Percentiles rank a stretch among this genome's conserved stretches.
Evolutionary conservation across 1,139 yeast species (phyloP).

Genomic region (Yamadazyma trypodendri): DNA sequence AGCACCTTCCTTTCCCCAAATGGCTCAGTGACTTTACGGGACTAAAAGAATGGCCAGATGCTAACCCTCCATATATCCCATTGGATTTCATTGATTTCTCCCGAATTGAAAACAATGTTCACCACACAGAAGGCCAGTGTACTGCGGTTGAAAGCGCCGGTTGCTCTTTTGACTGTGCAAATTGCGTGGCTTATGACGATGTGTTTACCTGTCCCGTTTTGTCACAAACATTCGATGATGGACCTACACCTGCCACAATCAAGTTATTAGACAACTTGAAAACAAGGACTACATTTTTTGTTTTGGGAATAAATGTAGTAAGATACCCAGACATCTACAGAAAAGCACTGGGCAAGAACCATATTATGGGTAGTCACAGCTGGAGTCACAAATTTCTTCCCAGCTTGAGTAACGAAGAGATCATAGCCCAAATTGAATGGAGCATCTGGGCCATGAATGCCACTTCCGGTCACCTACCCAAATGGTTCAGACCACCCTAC

Average conservation of each 20-base stretch:
- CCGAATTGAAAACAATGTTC: conserved; percentile 44
- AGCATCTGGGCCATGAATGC: conserved; percentile 98
- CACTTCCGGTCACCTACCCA: conserved; percentile 83
- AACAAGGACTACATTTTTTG: conserved; percentile 71
- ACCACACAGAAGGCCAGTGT: conserved; percentile 64
- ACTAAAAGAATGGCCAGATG: conserved; percentile 74
- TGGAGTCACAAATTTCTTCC: conserved; percentile 93
- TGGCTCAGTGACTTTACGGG: conserved; percentile 83
- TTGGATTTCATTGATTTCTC: conserved; percentile 64
- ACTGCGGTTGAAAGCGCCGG: conserved; percentile 38
- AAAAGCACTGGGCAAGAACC: conserved; percentile 59
- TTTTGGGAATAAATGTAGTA: conserved; percentile 78
- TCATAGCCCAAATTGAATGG: conserved; percentile 91
- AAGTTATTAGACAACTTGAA: conserved; percentile 53
- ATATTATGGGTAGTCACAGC: conserved; percentile 83
- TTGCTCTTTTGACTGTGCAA: conserved; percentile 85
- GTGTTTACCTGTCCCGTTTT: conserved; percentile 69
- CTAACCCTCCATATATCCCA: conserved; percentile 85
- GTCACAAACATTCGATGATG: conserved; percentile 93
- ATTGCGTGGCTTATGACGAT: conserved; percentile 79
- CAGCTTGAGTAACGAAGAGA: conserved; percentile 67
- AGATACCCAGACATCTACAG: conserved; percentile 72
- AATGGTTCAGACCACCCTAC: conserved; percentile 94
- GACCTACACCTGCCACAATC: conserved; percentile 76
- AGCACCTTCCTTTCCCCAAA: conserved; percentile 56